phyloP scores from a whole-genome alignment of 176 grass and related monocot species.

The Aegilops tauschii region DNA sequence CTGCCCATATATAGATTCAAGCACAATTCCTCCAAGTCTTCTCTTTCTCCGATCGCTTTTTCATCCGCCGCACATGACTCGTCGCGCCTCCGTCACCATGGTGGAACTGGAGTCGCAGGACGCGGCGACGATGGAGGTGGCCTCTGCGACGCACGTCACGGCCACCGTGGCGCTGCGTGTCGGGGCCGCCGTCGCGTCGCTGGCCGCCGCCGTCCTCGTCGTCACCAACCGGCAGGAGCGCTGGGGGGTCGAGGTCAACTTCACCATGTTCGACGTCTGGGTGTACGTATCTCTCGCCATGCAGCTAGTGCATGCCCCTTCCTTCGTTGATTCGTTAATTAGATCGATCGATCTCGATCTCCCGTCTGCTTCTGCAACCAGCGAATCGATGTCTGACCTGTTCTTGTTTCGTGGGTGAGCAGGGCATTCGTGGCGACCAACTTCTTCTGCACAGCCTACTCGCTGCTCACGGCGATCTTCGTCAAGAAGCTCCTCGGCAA shows the following conservation, averaged over 20 bases:
- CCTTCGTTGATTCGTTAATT: not conserved
- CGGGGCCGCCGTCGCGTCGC: slow-evolving; percentile 2
- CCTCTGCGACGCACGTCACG: not conserved
- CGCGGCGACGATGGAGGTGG: not conserved
- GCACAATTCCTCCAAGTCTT: not conserved
- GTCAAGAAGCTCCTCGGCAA: not conserved
- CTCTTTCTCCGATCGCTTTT: not conserved
- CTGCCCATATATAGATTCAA: slow-evolving; percentile 2
- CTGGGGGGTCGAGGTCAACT: slow-evolving; percentile 43
- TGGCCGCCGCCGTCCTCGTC: slow-evolving; percentile 35
- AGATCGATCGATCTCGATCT: not conserved
- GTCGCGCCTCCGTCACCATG: not conserved
- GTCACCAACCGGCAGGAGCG: slow-evolving; percentile 28
- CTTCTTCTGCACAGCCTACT: slow-evolving; percentile 23
- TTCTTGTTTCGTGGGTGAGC: not conserved
- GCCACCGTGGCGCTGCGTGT: slow-evolving; percentile 1
- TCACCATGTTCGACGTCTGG: slow-evolving; percentile 38
- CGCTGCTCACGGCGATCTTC: slow-evolving; percentile 18
- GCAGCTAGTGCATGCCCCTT: not conserved
- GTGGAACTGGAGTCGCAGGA: slow-evolving; percentile 38
- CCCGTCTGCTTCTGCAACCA: not conserved
- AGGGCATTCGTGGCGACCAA: slow-evolving; percentile 46
- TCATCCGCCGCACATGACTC: not conserved
- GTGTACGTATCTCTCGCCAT: slow-evolving; percentile 29
- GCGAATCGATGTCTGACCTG: not conserved